Evolutionary conservation across 2,329 filamentous ascomycete species (phyloP), one percentile per base, ranked within the genome.

Genomic region (Monilinia fructicola): DNA sequence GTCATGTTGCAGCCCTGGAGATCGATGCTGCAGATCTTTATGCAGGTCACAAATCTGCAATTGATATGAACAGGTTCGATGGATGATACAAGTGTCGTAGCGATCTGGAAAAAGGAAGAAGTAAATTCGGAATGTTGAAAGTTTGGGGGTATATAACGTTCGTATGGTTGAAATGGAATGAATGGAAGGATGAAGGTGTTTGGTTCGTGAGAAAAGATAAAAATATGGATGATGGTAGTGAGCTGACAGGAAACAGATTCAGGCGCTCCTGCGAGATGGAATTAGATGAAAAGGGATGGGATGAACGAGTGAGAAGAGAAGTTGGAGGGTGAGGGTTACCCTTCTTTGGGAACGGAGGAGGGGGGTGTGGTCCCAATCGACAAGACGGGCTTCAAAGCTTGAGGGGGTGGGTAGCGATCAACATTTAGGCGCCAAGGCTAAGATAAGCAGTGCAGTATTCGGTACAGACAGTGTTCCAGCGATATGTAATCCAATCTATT

Each of bases 1-100:
- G 63, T 72, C 74, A 75, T 75, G 69, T 62, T 72, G 70, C 69
- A 73, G 70, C 71, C 71, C 73, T 65, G 67, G 66, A 66, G 54
- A 58, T 54, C 18, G 55, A 31, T 65, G 67, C 61, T 54, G 66
- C 48, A 52, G 35, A 26, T 28, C 54, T 50, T 56, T 65, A 59
- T 59, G 44, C 40, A 58, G 54, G 44, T 60, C 52, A 60, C 5
- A 44, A 35, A 42, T 46, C 52, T 64, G 52, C 38, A 46, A 42
- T 55, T 59, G 28, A 40, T 35, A 42, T 40, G 48, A 61, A 54
- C n/a, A n/a, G 63, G 38, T 66, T 52, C 61, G 54, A 35, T 54
- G 61, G 65, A 54, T 53, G 67, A 67, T 67, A 58, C 68, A 67
- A 67, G 42, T 28, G n/a, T 44, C n/a, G 55, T 48, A 28, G 40